Evolutionary conservation across 768 basidiomycete species (phyloP).

Genomic region (Macrolepiota dolichaula): DNA sequence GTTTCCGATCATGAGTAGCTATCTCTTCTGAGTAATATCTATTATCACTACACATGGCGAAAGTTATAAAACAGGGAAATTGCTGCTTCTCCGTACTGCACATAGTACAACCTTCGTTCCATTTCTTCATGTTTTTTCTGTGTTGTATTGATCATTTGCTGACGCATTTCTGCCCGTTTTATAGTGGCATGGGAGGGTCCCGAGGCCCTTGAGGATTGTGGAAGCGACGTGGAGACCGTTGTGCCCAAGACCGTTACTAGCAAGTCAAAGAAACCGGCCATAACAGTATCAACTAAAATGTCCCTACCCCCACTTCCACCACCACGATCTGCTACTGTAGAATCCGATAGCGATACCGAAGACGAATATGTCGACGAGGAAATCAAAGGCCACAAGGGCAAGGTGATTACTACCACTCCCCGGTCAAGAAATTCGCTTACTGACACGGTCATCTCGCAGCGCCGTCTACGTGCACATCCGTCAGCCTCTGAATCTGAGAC

Average conservation of each 20-base stretch:
- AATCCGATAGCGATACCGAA: slow-evolving; percentile 56
- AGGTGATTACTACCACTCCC: slow-evolving; percentile 32
- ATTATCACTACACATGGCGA: slow-evolving; percentile 8
- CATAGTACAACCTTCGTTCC: slow-evolving; percentile 9
- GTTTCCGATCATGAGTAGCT: slow-evolving; percentile 7
- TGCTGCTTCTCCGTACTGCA: slow-evolving; percentile 7
- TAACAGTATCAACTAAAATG: slow-evolving; percentile 15
- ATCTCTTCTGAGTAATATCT: slow-evolving; percentile 1
- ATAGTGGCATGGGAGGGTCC: slow-evolving; percentile 74
- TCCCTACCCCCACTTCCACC: background rate
- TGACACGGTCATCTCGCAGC: background rate
- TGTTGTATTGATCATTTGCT: slow-evolving; percentile 8
- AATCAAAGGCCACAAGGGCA: slow-evolving; percentile 31
- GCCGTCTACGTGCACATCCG: background rate
- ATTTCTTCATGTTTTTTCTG: slow-evolving; percentile 7
- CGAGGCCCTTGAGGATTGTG: slow-evolving; percentile 50
- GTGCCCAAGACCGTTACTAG: slow-evolving; percentile 21
- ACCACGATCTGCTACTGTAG: slow-evolving; percentile 27
- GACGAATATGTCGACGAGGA: slow-evolving; percentile 65
- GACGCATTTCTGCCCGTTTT: slow-evolving; percentile 14
- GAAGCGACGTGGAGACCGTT: slow-evolving; percentile 22
- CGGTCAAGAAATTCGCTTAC: slow-evolving; percentile 6
- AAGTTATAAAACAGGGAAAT: slow-evolving; percentile 10
- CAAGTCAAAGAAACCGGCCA: slow-evolving; percentile 25
- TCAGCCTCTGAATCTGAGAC: slow-evolving; percentile 33